phyloP scores from a whole-genome alignment of 805 yeast species.

The Sugiyamaella marilandica region DNA sequence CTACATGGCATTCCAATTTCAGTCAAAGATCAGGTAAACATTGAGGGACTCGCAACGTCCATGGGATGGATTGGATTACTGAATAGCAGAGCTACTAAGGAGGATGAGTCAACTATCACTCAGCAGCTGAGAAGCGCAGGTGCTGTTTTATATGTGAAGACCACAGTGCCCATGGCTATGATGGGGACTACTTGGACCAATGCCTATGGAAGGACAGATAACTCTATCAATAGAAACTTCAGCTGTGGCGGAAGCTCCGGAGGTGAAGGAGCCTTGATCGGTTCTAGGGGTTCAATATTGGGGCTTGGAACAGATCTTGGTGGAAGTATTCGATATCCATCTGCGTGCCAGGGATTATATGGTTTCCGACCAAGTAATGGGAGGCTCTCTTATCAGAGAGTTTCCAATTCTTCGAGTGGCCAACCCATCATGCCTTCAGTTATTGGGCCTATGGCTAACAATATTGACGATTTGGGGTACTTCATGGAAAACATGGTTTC shows the following conservation, averaged over 20 bases:
- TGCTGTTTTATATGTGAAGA: conserved; percentile 52
- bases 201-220: conserved; percentile 43
- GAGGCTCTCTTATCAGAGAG: conserved; percentile 3
- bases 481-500: conserved; percentile 37
- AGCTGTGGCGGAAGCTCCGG: conserved; percentile 55
- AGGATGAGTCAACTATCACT: conserved; percentile 17
- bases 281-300: conserved; percentile 42
- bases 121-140: conserved; percentile 45
- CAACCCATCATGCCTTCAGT: conserved; percentile 34
- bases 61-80: neutral
- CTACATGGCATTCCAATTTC: conserved; percentile 65
- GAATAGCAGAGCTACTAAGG: conserved; percentile 11
- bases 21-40: conserved; percentile 46
- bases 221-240: conserved; percentile 42
- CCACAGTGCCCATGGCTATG: conserved; percentile 52
- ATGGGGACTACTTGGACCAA: conserved; percentile 46
- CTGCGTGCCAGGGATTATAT: conserved; percentile 37
- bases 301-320: conserved; percentile 56
- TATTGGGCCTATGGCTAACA: conserved; percentile 45
- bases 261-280: conserved; percentile 50
- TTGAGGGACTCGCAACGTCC: conserved; percentile 30
- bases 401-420: conserved; percentile 33
- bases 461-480: conserved; percentile 37
- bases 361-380: conserved; percentile 13
- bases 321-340: conserved; percentile 49